Conservation (phyloP, 192 early-diverging fungal species). For the Haplosporangium gracile region DNA sequence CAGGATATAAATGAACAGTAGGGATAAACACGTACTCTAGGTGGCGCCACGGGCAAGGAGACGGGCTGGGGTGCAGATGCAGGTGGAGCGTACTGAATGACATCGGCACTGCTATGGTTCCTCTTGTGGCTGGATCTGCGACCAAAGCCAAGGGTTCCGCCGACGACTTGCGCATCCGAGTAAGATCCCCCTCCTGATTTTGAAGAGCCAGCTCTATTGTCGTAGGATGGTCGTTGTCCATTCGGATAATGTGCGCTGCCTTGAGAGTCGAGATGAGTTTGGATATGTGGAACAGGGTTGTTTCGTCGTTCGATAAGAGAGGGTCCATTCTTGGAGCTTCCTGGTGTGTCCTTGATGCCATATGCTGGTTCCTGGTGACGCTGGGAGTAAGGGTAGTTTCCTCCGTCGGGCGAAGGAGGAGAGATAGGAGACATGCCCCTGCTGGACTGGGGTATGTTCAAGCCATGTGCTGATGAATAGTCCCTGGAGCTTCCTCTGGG, state of each 20-base stretch:
- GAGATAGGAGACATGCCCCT: conserved; percentile 53
- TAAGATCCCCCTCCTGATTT: conserved; percentile 11
- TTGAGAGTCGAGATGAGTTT: conserved; percentile 28
- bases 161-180: conserved; percentile 44
- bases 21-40: conserved; percentile 12
- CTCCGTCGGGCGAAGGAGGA: conserved; percentile 38
- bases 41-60: neutral
- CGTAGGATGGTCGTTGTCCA: conserved; percentile 23
- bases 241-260: neutral
- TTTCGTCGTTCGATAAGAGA: conserved; percentile 47
- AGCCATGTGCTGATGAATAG: conserved; percentile 44
- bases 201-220: neutral
- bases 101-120: conserved; percentile 54
- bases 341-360: conserved; percentile 5
- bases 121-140: conserved; percentile 44
- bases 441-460: conserved; percentile 39
- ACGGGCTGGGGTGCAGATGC: neutral
- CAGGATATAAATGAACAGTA: neutral
- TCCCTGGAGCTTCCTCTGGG: conserved; percentile 46
- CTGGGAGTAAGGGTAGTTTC: conserved; percentile 14
- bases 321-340: conserved; percentile 27
- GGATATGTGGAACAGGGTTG: conserved; percentile 53
- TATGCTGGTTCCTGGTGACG: conserved; percentile 17
- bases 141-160: conserved; percentile 48
- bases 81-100: conserved; percentile 35